phyloP scores from a whole-genome alignment of 306 rosid genomes.

The Rosa lucieae region DNA sequence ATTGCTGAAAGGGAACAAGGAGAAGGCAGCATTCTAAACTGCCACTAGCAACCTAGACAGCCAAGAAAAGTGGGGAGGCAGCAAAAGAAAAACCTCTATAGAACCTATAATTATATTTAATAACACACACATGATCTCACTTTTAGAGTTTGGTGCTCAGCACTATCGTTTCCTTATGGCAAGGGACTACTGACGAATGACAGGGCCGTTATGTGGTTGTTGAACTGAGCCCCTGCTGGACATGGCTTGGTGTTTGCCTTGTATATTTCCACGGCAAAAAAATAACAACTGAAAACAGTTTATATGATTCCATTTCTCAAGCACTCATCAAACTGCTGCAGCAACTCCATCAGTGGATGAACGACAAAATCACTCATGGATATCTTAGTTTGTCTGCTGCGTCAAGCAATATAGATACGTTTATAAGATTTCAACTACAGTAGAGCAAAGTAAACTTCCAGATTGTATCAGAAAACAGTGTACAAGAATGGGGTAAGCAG shows the following conservation, averaged over 20 bases:
- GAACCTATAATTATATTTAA: constrained; percentile 25
- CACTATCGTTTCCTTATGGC: constrained; percentile 21
- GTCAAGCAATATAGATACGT: constrained; percentile 23
- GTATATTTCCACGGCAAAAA: constrained; percentile 18
- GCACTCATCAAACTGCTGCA: constrained; percentile 27
- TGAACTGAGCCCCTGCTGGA: constrained; percentile 26
- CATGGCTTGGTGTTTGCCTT: constrained; percentile 30
- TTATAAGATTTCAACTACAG: constrained; percentile 18
- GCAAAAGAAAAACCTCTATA: constrained; percentile 12
- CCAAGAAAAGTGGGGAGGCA: constrained; percentile 30
- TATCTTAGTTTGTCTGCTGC: constrained; percentile 54
- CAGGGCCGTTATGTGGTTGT: constrained; percentile 15
- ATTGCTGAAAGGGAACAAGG: constrained; percentile 28
- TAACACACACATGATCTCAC: constrained; percentile 24
- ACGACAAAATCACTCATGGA: constrained; percentile 23
- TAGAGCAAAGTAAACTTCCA: not conserved
- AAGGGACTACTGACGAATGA: constrained; percentile 22
- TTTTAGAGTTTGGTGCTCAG: constrained; percentile 30
- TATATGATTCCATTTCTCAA: constrained; percentile 23
- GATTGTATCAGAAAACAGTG: not conserved
- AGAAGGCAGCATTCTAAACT: constrained; percentile 19
- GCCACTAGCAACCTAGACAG: constrained; percentile 45
- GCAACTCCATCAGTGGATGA: constrained; percentile 35
- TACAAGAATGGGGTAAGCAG: not conserved
- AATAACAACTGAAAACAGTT: constrained; percentile 11